phyloP scores from a whole-genome alignment of 192 early-diverging fungal species.

The Dispira simplex region DNA sequence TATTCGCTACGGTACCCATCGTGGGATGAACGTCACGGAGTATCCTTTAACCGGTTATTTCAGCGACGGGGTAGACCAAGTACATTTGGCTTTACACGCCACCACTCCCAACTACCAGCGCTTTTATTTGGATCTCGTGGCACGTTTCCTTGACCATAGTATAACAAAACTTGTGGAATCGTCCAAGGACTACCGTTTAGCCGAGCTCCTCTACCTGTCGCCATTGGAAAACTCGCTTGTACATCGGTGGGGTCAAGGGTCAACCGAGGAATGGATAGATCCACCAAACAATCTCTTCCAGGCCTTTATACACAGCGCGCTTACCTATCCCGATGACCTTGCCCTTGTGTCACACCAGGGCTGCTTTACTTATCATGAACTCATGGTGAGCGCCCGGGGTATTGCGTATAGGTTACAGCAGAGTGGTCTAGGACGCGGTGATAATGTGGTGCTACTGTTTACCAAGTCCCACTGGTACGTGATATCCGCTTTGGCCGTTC shows the following conservation, averaged over 20 bases:
- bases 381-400: background rate
- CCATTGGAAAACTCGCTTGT: background rate
- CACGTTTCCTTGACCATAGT: background rate
- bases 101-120: background rate
- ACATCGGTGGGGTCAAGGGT: background rate
- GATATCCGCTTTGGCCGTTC: background rate
- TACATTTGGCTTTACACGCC: too few relatives aligned
- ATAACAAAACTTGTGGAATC: background rate
- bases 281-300: background rate
- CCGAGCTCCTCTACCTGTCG: background rate
- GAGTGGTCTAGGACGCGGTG: background rate
- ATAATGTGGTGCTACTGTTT: background rate
- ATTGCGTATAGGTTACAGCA: background rate
- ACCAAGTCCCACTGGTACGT: background rate
- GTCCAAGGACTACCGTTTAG: too few relatives aligned
- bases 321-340: background rate
- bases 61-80: background rate
- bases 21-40: constrained; percentile 3
- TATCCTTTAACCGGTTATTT: background rate
- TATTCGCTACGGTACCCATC: background rate
- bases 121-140: background rate
- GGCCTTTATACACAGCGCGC: background rate
- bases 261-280: background rate
- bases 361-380: background rate
- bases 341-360: background rate